phyloP scores from a whole-genome alignment of 139 green algal genomes.

The Closterium sp. region DNA sequence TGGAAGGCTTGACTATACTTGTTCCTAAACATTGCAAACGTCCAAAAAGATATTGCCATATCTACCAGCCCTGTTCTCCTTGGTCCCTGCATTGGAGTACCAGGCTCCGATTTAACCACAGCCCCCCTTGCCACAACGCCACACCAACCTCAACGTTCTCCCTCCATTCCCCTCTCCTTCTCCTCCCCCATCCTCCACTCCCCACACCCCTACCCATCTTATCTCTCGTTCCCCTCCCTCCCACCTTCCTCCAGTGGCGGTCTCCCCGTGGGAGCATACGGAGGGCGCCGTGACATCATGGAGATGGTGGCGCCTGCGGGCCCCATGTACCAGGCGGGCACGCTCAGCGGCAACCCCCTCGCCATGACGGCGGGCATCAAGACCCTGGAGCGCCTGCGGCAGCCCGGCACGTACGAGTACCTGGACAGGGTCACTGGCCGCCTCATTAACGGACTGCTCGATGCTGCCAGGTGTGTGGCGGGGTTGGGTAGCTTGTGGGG shows the following conservation, averaged over 20 bases:
- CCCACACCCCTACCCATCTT: not conserved
- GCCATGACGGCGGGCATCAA: conserved; percentile 98
- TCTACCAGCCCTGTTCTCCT: too few relatives aligned
- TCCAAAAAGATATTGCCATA: too few relatives aligned
- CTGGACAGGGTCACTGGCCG: conserved; percentile 68
- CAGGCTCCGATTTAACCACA: too few relatives aligned
- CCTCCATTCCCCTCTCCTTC: not conserved
- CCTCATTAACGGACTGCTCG: conserved; percentile 89
- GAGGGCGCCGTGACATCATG: conserved; percentile 95
- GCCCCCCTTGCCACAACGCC: too few relatives aligned
- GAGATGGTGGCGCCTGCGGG: conserved; percentile 93
- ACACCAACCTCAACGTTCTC: too few relatives aligned
- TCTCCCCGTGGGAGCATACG: conserved; percentile 96
- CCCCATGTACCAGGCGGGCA: conserved; percentile 97
- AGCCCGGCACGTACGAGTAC: conserved; percentile 91
- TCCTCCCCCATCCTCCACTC: not conserved
- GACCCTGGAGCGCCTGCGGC: conserved; percentile 93
- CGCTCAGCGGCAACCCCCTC: conserved; percentile 95
- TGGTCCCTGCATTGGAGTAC: too few relatives aligned
- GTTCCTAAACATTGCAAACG: too few relatives aligned
- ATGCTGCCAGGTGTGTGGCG: conserved; percentile 15
- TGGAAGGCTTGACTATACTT: too few relatives aligned
- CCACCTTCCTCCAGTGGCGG: conserved; percentile 65
- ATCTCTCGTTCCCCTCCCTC: not conserved
- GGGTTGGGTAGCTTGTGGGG: too few relatives aligned